These are phyloP conservation scores for Eucalyptus virginea DNA, from an alignment of 345 rosid genomes.

Conservation along the genomic window DNA sequence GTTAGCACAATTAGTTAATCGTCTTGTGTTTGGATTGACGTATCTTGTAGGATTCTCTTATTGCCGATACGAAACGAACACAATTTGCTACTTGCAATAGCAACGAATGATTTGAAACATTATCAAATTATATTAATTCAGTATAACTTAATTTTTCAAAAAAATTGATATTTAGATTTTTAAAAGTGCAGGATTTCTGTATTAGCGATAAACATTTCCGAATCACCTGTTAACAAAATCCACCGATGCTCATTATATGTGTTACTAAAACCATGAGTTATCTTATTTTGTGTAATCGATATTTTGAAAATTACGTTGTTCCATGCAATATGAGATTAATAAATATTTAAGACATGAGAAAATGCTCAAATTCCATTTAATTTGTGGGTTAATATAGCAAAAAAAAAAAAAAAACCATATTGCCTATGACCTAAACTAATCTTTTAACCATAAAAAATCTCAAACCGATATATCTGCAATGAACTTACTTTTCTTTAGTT, in stretches of 20 bases:
- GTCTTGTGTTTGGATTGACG: not conserved
- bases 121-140: too few relatives aligned
- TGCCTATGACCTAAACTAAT: too few relatives aligned
- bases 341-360: not conserved
- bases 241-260: not conserved
- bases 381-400: too few relatives aligned
- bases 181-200: not conserved
- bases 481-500: too few relatives aligned
- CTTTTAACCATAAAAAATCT: too few relatives aligned
- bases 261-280: too few relatives aligned
- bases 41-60: not conserved
- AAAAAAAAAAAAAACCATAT: too few relatives aligned
- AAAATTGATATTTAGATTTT: too few relatives aligned
- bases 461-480: fast-evolving
- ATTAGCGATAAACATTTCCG: fast-evolving
- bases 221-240: not conserved
- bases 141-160: not conserved
- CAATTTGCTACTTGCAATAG: fast-evolving
- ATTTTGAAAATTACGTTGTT: not conserved
- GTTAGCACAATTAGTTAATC: not conserved
- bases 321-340: not conserved
- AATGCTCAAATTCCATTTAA: not conserved
- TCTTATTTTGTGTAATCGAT: not conserved
- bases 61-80: not conserved
- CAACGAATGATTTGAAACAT: too few relatives aligned